Percentiles rank a stretch among this genome's conserved stretches.
phyloP scores from a whole-genome alignment of 2,329 filamentous ascomycete genomes.

The Cladosporium austrohemisphaericum region DNA sequence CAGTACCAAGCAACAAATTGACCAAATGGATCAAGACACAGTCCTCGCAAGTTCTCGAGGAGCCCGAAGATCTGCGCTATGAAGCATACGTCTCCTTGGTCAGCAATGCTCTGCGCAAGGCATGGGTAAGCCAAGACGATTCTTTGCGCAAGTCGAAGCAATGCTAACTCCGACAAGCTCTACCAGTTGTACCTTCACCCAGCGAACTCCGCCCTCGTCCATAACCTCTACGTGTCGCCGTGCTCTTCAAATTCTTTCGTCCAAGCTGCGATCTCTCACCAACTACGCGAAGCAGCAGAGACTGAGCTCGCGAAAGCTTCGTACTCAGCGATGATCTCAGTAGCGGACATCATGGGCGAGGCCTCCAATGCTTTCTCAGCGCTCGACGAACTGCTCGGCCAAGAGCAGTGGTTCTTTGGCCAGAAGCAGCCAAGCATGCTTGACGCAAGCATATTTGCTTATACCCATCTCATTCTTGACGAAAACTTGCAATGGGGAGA shows the following conservation, averaged over 20 bases:
- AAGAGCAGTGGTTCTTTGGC: slow-evolving; percentile 60
- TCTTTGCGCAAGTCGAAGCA: background rate
- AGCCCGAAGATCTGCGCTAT: slow-evolving; percentile 54
- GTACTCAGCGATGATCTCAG: slow-evolving; percentile 28
- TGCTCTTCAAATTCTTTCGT: slow-evolving; percentile 61
- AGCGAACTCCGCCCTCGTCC: slow-evolving; percentile 64
- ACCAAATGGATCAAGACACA: slow-evolving; percentile 57
- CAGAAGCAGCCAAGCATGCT: slow-evolving; percentile 63
- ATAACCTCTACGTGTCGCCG: slow-evolving; percentile 65
- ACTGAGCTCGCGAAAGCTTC: slow-evolving; percentile 65
- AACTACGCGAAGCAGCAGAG: slow-evolving; percentile 70
- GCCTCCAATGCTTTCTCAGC: slow-evolving; percentile 61
- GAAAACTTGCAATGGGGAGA: slow-evolving; percentile 62
- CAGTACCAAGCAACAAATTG: slow-evolving; percentile 61
- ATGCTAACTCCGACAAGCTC: slow-evolving; percentile 47
- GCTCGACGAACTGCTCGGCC: slow-evolving; percentile 56
- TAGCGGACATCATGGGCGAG: slow-evolving; percentile 55
- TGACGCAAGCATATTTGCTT: slow-evolving; percentile 86
- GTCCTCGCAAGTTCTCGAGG: slow-evolving; percentile 32
- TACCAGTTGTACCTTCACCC: slow-evolving; percentile 75
- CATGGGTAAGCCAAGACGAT: slow-evolving; percentile 61
- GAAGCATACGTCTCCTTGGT: slow-evolving; percentile 77
- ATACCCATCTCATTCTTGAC: slow-evolving; percentile 75
- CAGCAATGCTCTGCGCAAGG: slow-evolving; percentile 72
- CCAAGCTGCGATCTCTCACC: slow-evolving; percentile 57